phyloP scores from a whole-genome alignment of 2,329 filamentous ascomycete genomes.

The Cladosporium halotolerans region DNA sequence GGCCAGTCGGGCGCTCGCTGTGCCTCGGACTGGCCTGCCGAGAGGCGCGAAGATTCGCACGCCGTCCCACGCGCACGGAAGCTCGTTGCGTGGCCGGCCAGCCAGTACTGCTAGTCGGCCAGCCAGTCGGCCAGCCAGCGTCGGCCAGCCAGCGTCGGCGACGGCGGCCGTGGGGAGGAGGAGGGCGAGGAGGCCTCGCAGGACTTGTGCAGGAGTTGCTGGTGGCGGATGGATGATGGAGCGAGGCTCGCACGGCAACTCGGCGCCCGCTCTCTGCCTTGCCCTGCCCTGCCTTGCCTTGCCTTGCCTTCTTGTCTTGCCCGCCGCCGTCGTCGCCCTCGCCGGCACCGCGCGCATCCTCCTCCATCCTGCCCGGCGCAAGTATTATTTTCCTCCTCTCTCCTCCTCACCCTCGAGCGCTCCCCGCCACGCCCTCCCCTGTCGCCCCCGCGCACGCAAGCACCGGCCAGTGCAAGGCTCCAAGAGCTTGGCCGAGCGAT shows the following conservation, averaged over 20 bases:
- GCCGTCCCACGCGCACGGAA: too few relatives aligned
- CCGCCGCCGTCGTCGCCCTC: not conserved
- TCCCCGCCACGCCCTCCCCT: not conserved
- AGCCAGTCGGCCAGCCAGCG: too few relatives aligned
- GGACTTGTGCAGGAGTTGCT: too few relatives aligned
- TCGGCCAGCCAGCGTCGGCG: too few relatives aligned
- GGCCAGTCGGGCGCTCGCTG: too few relatives aligned
- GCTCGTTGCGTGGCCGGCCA: too few relatives aligned
- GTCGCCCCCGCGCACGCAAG: not conserved
- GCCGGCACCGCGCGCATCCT: not conserved
- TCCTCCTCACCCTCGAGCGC: not conserved
- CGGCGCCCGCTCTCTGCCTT: not conserved
- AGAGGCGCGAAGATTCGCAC: too few relatives aligned
- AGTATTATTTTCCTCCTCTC: not conserved
- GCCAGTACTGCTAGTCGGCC: too few relatives aligned
- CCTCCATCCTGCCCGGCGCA: not conserved
- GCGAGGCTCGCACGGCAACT: not conserved
- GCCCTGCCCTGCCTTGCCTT: not conserved
- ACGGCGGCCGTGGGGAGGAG: too few relatives aligned
- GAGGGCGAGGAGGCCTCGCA: too few relatives aligned
- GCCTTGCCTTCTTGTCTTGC: not conserved
- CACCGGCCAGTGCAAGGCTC: not conserved
- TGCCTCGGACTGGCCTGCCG: too few relatives aligned
- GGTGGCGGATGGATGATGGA: not conserved
- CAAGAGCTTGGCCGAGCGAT: constrained; percentile 8